Base-by-base conservation (phyloP, 2,329 filamentous ascomycete genomes). In the Arthroderma uncinatum region DNA sequence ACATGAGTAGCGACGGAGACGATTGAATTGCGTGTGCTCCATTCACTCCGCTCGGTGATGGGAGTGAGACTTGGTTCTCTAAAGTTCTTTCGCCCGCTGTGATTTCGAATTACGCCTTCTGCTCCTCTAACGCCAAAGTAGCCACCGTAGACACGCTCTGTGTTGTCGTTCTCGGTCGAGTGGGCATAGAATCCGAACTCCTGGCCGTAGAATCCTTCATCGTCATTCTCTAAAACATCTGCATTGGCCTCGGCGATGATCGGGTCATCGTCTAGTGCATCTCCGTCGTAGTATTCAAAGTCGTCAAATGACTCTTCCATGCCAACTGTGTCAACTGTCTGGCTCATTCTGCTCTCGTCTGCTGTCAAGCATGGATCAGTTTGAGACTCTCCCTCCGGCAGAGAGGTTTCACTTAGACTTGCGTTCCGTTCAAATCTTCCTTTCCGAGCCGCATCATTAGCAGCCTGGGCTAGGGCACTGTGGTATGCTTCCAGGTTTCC, bases 231-330 rank as follows among this genome's bases (percentile, higher is more conserved):
- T 6, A 98, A 78, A 1, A 87, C 93, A 68, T 93, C 91, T 0
- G 92, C 91, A 64, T 98, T 98, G 4, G 93, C 93, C 58, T 90
- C 93, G 0, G 91, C 92, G 59, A 98, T 94, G 64, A 97, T 93
- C 33, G 84, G 83, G 64, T 96, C 91, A 62, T 97, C 90, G 59
- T 89, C 87, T 54, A 87, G 79, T 47, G 85, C 82, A 59, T 82
- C 81, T 62, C 85, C 81, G 59, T 84, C 82, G 62, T 80, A 78
- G 57, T 81, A 81, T 50, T 76, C 74, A 56, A 78, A 76, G 55
- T 78, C 75, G 48, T 68, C 65, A 30, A 58, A 52, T 21, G 68
- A 68, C 30, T 75, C 71, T 5, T 74, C 72, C 19, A 72, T 68
- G 4, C 63, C 67, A 23, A 69, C 66, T 21, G 65, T 66, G 12